Evolutionary conservation across 176 grass and related monocot genomes (phyloP), one percentile per base, ranked within the genome.

Genomic region (Echinochloa phyllopogon): DNA sequence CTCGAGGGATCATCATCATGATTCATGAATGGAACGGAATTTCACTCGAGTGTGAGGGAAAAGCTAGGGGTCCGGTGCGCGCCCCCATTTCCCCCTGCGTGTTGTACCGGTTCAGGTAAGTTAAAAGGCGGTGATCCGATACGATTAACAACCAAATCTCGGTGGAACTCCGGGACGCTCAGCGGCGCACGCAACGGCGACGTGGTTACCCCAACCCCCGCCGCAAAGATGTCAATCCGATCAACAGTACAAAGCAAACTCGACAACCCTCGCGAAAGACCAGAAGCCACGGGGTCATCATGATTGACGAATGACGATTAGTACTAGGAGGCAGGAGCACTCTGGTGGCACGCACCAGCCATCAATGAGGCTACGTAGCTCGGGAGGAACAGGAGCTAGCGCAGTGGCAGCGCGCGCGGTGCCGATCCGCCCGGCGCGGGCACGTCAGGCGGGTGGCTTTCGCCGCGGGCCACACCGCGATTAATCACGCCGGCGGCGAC

Each of bases 71-170:
- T 86, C 8, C 5, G 63, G 25, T 13, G 5, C 4, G 10, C 9
- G 9, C 14, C 71, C 14, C 41, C 16, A 12, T 16, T 51, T 24
- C 33, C 53, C 41, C 72, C 6, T 76, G 70, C 83, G 84, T 90
- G 84, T 86, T 86, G 57, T 18, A 86, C 38, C 79, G 18, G 72
- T 56, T 73, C 88, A 90, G 84, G 88, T 8, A 90, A 90, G 78
- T 11, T 58, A 15, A 48, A 82, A 72, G 59, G 56, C 5, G 63
- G 84, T 78, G 21, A 65, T 13, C 78, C 47, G 42, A 27, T 48
- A 53, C 29, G 39, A 47, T 77, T 65, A 44, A 78, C 39, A 3
- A 29, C 39, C 78, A 10, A 18, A 57, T 69, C 29, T 18, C 79
- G 3, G 9, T 82, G 79, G 79, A 69, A 55, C 64, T 55, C 63